Base-by-base conservation (phyloP, 225 moss, liverwort and hornwort genomes). In the Rhytidiadelphus loreus region DNA sequence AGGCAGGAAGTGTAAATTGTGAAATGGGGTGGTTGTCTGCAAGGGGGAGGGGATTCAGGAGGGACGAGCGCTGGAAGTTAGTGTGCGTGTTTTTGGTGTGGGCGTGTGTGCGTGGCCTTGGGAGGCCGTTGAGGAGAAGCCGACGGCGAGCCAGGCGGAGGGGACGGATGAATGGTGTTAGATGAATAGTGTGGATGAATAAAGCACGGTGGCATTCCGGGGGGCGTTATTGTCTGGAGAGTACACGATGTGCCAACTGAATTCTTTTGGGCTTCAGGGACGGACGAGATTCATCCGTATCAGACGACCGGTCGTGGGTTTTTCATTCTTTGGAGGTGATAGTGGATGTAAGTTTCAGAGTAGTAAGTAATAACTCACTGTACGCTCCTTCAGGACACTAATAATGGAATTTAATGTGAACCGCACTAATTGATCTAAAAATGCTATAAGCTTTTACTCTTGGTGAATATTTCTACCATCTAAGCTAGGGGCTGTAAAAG, bases 51-150 rank as follows among this genome's bases (percentile, higher is more conserved):
- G 77, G 64, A 80, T 88, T 84, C 80, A 21, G 73, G 80, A 58
- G 55, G 2, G 72, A 55, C 11, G 80, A 11, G 72, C 41, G 79
- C 61, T 39, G 79, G 35, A 48, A 63, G 63, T 46, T 46, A 63
- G 55, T 80, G 83, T 57, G 86, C 89, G 87, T 68, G 91, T 68
- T 53, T 81, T 50, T 69, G 57, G 29, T 59, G 82, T 5, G 77
- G 29, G 48, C 29, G 53, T 30, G 82, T 25, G 30, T 50, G 86
- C 90, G 83, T 60, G 83, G 88, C 85, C 46, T 60, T 44, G 74
- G 90, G 74, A 60, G 88, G 83, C 92, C 92, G 92, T 92, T 92
- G 92, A 56, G 53, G 92, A 46, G 44, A 55, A 74, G 83, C 66
- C 88, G 88, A 88, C 82, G 81, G 82, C 46, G 88, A 75, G 57